Base-by-base conservation (phyloP, 1,284 basidiomycete species). In the Trichosporon asahii region DNA sequence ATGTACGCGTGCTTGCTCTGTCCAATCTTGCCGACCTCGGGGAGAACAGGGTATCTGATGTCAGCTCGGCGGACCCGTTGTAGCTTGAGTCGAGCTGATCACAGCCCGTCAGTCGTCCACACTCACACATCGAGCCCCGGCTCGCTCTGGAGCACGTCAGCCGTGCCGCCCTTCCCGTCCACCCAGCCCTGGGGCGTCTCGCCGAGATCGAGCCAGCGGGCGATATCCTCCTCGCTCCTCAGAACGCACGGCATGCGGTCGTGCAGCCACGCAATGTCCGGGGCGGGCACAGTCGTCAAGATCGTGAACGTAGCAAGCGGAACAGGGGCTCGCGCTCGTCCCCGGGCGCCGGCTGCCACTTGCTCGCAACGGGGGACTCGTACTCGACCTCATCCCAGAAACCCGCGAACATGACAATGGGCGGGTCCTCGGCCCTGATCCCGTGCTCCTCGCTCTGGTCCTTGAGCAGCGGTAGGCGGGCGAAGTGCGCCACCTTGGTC, bases 181-280 rank as follows among this genome's bases (percentile, higher is more conserved):
- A 77, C 37, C 87, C 86, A 7, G 82, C 78, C 93, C 90, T 94
- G 25, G 78, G 83, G 65, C 86, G 86, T 1, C 87, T 86, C 9
- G 86, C 88, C 12, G 88, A 90, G 72, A 78, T 95, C 91, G 11
- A 98, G 87, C 95, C 95, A 98, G 25, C 82, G 79, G 12, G 85
- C 78, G 46, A 95, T 85, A 6, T 91, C 89, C 3, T 88, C 85
- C 61, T 85, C 78, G 0, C 86, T 85, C 1, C 88, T 86, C 2
- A 98, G 87, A 65, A 98, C 91, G 66, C 95, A 92, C 2, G 95
- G 95, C 85, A 96, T 95, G 18, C 95, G 89, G 77, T 96, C 92
- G 81, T 98, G 95, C 35, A 96, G 85, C 90, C 91, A 94, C 11
- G 85, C 84, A 68, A 93, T 85, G 11, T 89, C 86, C 68, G 87